Conservation (phyloP, 768 basidiomycete species). For the Termitomyces sp. region DNA sequence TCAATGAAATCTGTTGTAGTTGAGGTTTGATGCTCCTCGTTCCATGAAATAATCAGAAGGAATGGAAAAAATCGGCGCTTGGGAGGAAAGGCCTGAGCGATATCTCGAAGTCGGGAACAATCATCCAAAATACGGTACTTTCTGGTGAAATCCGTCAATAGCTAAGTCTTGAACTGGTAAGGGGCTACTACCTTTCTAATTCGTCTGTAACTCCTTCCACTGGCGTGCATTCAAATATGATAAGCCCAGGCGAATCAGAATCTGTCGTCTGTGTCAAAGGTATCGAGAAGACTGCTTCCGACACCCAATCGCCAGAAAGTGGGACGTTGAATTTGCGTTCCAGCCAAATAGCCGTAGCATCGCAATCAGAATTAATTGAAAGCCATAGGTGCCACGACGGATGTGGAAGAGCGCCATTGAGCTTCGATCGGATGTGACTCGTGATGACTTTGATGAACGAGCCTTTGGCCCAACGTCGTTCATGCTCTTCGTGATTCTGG, state of each 20-base stretch:
- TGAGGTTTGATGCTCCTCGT: slow-evolving; percentile 32
- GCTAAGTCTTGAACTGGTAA: slow-evolving; percentile 2
- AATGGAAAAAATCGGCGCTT: slow-evolving; percentile 59
- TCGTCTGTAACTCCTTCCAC: slow-evolving; percentile 56
- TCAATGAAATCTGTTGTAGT: slow-evolving; percentile 44
- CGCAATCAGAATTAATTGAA: slow-evolving; percentile 67
- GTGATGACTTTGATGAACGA: slow-evolving; percentile 55
- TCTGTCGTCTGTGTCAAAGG: slow-evolving; percentile 29
- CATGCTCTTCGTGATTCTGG: slow-evolving; percentile 70
- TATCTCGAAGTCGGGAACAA: slow-evolving; percentile 61
- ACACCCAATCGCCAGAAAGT: slow-evolving; percentile 54
- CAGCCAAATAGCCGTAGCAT: slow-evolving; percentile 77
- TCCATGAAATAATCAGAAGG: slow-evolving; percentile 58
- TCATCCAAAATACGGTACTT: slow-evolving; percentile 72
- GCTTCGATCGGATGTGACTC: slow-evolving; percentile 28
- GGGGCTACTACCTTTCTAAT: slow-evolving; percentile 48
- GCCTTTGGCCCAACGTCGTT: slow-evolving; percentile 67
- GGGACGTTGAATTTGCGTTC: slow-evolving; percentile 73
- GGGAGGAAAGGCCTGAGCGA: slow-evolving; percentile 47
- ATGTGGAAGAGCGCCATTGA: slow-evolving; percentile 23
- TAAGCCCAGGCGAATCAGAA: slow-evolving; percentile 51
- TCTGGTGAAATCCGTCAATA: slow-evolving; percentile 24
- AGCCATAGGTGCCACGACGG: slow-evolving; percentile 63
- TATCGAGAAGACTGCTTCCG: slow-evolving; percentile 57
- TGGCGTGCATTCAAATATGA: slow-evolving; percentile 75